Conservation (phyloP, 1,284 basidiomycete genomes). For the Hymenochaete sp. region DNA sequence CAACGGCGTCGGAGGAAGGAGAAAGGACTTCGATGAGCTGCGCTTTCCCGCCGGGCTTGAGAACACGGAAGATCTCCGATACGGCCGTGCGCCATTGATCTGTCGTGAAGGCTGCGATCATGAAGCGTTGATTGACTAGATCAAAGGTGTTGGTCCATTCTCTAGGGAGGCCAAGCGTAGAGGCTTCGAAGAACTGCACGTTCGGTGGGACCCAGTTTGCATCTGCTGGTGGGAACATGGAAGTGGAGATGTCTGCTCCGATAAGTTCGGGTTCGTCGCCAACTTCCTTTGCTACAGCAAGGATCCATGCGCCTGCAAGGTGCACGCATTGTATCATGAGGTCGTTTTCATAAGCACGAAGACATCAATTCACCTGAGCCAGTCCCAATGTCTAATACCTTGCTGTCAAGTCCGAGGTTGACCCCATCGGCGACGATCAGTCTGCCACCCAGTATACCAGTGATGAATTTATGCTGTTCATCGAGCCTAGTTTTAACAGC, state of each 20-base stretch:
- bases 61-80: constrained; percentile 25
- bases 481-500: constrained; percentile 8
- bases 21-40: constrained; percentile 24
- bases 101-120: constrained; percentile 24
- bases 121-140: constrained; percentile 28
- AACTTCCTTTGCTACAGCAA: constrained; percentile 7
- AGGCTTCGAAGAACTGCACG: constrained; percentile 4
- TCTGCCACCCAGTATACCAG: neutral
- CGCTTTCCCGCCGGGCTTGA: constrained; percentile 25
- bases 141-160: constrained; percentile 24
- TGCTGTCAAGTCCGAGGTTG: neutral
- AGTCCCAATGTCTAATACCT: constrained; percentile 4
- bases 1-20: too few relatives aligned
- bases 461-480: constrained; percentile 5
- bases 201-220: constrained; percentile 18
- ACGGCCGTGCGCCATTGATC: constrained; percentile 24
- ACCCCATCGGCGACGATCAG: constrained; percentile 3
- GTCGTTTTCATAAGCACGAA: neutral
- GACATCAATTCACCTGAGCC: constrained; percentile 1
- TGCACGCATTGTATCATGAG: neutral
- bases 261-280: neutral
- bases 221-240: constrained; percentile 10
- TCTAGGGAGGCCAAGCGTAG: constrained; percentile 2
- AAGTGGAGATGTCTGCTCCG: constrained; percentile 7
- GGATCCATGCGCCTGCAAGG: constrained; percentile 7